These are phyloP conservation scores for Cyberlindnera saturnus DNA, from an alignment of 805 yeast species.

Conservation along the genomic window DNA sequence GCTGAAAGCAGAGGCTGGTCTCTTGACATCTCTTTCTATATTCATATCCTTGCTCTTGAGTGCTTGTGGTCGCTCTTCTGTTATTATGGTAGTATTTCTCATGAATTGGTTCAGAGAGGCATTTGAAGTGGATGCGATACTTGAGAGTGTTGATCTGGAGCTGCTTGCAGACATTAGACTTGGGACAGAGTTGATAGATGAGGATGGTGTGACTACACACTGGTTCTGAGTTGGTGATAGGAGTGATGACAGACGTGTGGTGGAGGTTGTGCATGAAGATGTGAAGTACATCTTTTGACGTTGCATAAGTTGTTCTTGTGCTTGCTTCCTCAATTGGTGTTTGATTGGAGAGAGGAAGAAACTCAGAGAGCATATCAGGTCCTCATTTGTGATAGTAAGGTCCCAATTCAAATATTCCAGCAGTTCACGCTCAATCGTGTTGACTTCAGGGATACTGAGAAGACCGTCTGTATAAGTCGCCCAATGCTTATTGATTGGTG, in stretches of 20 bases:
- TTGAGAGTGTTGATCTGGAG: constrained; percentile 32
- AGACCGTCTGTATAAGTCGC: constrained; percentile 86
- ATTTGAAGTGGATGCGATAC: constrained; percentile 15
- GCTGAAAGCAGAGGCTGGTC: constrained; percentile 6
- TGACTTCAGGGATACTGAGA: constrained; percentile 69
- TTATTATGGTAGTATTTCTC: constrained; percentile 5
- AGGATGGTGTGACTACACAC: constrained; percentile 19
- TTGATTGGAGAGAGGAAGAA: constrained; percentile 77
- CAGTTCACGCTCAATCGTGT: constrained; percentile 86
- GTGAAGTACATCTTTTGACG: constrained; percentile 20
- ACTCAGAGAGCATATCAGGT: constrained; percentile 60
- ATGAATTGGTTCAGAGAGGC: constrained; percentile 13
- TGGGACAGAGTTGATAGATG: constrained; percentile 26
- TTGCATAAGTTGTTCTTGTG: constrained; percentile 21
- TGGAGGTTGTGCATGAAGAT: constrained; percentile 14
- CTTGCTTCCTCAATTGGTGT: constrained; percentile 21
- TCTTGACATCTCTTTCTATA: constrained; percentile 7
- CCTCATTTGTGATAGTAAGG: constrained; percentile 61
- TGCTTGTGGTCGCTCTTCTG: constrained; percentile 14
- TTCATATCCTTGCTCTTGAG: constrained; percentile 19
- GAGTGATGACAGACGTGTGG: constrained; percentile 9
- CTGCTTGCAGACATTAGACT: constrained; percentile 35
- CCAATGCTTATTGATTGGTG: constrained; percentile 97
- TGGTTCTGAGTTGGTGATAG: constrained; percentile 3
- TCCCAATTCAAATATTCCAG: constrained; percentile 83